A percentile compares a stretch with the other conserved stretches of the same genome.
Evolutionary conservation across 305 asterid genomes (phyloP).

Genomic region (Solanum hybrid): DNA sequence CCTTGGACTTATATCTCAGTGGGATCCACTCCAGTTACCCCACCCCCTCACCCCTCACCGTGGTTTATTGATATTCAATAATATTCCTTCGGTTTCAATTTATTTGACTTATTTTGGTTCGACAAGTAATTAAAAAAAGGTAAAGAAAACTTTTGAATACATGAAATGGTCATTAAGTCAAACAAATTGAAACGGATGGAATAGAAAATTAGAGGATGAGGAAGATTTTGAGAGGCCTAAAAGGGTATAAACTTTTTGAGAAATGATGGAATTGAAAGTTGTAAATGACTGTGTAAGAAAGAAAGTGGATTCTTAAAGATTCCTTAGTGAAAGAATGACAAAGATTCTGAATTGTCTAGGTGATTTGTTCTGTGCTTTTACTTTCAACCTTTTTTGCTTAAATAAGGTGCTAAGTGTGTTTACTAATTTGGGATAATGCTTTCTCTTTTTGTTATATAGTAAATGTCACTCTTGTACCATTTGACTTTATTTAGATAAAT

Average conservation of each 20-base stretch:
- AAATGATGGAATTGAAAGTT: constrained; percentile 1
- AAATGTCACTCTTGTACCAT: neutral
- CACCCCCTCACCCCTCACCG: neutral
- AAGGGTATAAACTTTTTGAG: constrained; percentile 28
- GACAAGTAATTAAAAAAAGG: too few species aligned
- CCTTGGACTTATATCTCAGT: constrained; percentile 26
- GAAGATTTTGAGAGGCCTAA: neutral
- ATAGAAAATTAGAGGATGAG: neutral
- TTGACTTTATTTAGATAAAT: neutral
- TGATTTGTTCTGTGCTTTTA: neutral
- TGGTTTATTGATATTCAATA: neutral
- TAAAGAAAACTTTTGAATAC: too few species aligned
- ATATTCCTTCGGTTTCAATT: neutral
- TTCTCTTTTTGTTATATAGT: neutral
- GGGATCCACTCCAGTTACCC: constrained; percentile 24
- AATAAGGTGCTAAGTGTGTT: neutral
- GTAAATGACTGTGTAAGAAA: constrained; percentile 1
- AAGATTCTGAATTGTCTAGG: neutral
- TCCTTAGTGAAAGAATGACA: constrained; percentile 15
- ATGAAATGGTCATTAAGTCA: neutral
- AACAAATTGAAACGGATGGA: too few species aligned
- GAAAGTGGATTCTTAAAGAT: constrained; percentile 17
- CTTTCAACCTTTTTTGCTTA: neutral
- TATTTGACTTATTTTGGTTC: too few species aligned
- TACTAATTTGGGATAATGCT: neutral